Conservation (phyloP, 768 basidiomycete genomes). For the Calvatia gigantea region DNA sequence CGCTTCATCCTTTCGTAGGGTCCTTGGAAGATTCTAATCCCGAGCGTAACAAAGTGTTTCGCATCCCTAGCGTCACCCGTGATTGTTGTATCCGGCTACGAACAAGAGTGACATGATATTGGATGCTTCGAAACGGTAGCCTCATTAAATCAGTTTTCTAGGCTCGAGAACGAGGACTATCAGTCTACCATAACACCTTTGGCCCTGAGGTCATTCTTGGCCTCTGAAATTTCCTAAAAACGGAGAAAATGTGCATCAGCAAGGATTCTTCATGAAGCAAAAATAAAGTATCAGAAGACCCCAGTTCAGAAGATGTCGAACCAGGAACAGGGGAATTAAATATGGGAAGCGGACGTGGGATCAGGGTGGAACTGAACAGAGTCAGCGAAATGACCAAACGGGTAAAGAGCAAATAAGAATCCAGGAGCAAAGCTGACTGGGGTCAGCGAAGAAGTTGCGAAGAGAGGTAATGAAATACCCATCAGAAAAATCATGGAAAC, state of each 20-base stretch:
- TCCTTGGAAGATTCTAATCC: constrained; percentile 11
- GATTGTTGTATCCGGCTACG: constrained; percentile 1
- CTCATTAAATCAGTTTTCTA: background rate
- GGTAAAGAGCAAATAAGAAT: constrained; percentile 5
- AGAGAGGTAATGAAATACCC: constrained; percentile 1
- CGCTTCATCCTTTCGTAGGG: background rate
- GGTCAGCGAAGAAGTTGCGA: background rate
- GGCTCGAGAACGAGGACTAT: constrained; percentile 1
- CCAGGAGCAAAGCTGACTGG: background rate
- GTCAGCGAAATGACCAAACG: background rate
- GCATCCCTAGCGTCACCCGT: background rate
- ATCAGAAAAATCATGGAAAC: background rate
- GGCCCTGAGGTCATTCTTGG: constrained; percentile 52
- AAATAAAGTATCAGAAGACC: constrained; percentile 10
- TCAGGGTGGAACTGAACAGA: constrained; percentile 1
- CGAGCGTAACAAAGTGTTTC: background rate
- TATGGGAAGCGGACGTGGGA: background rate
- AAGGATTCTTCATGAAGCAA: constrained; percentile 1
- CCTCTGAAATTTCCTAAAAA: constrained; percentile 53
- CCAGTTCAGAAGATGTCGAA: background rate
- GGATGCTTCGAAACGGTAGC: background rate
- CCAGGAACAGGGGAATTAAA: constrained; percentile 3
- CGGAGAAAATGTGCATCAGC: constrained; percentile 7
- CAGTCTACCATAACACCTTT: constrained; percentile 60
- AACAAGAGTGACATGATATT: background rate